A percentile compares a stretch with the other conserved stretches of the same genome.
phyloP scores from a whole-genome alignment of 805 yeast species.

The Teunomyces cretensis region DNA sequence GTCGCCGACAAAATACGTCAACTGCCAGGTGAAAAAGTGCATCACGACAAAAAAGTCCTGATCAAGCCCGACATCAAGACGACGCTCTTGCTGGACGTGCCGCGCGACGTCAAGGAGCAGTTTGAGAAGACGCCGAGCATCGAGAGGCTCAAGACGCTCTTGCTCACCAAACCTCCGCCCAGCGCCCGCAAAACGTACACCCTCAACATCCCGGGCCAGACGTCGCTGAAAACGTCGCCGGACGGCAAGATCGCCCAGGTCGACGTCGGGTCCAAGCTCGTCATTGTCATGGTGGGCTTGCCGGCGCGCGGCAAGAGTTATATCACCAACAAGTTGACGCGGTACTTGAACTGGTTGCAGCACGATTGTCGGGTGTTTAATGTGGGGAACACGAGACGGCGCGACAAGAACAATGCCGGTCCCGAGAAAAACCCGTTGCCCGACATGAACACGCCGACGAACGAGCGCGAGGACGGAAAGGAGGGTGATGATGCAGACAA shows the following conservation, averaged over 20 bases:
- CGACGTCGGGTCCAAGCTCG: slow-evolving; percentile 81
- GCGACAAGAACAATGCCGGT: slow-evolving; percentile 62
- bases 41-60: neutral
- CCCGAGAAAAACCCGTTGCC: slow-evolving; percentile 66
- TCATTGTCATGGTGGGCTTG: slow-evolving; percentile 93
- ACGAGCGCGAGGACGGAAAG: slow-evolving; percentile 18
- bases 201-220: slow-evolving; percentile 88
- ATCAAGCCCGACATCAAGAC: slow-evolving; percentile 9
- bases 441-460: slow-evolving; percentile 38
- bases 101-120: slow-evolving; percentile 32
- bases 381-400: slow-evolving; percentile 92
- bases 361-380: slow-evolving; percentile 89
- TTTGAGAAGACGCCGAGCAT: slow-evolving; percentile 42
- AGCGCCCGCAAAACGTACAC: slow-evolving; percentile 69
- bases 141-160: slow-evolving; percentile 36
- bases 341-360: slow-evolving; percentile 92
- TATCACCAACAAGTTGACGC: slow-evolving; percentile 83
- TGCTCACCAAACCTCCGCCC: slow-evolving; percentile 39
- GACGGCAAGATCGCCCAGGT: slow-evolving; percentile 62
- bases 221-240: slow-evolving; percentile 75
- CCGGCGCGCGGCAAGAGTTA: slow-evolving; percentile 97
- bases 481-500: slow-evolving; percentile 5
- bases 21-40: neutral
- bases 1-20: neutral
- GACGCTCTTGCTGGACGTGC: slow-evolving; percentile 29